Evolutionary conservation across 495 filamentous ascomycete genomes (phyloP).

Genomic region (Friedmanniomyces simplex): DNA sequence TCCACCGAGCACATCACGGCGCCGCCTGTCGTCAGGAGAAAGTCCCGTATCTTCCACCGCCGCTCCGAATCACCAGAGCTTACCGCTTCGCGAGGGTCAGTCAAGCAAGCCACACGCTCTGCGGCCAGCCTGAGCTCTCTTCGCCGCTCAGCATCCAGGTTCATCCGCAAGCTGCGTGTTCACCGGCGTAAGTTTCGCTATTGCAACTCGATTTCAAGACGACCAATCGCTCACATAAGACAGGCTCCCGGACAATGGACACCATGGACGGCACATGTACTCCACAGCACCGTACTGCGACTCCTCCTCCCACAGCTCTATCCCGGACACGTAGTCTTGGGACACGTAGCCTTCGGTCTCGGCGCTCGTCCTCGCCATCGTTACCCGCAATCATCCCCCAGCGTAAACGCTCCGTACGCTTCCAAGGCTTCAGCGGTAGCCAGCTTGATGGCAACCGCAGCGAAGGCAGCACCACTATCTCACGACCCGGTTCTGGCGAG

Average conservation of each 20-base stretch:
- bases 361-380: slow-evolving; percentile 3
- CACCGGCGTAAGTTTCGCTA: background rate
- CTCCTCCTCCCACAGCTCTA: slow-evolving; percentile 4
- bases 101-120: background rate
- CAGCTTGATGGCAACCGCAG: slow-evolving; percentile 14
- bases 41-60: slow-evolving; percentile 5
- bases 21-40: slow-evolving; percentile 1
- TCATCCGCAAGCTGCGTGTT: slow-evolving; percentile 6
- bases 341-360: background rate
- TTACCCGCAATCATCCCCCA: slow-evolving; percentile 1
- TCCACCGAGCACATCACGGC: background rate
- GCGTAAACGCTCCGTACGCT: slow-evolving; percentile 17
- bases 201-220: no score
- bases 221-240: background rate
- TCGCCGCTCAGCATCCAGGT: slow-evolving; percentile 2
- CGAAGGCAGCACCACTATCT: background rate
- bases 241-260: background rate
- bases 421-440: slow-evolving; percentile 5
- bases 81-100: background rate
- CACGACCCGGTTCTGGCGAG: background rate
- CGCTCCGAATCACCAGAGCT: background rate
- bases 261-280: slow-evolving; percentile 2
- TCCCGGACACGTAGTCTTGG: background rate
- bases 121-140: background rate
- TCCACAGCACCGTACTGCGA: slow-evolving; percentile 8